These are phyloP conservation scores for Barnettozyma salicaria DNA, from an alignment of 805 yeast species.

Conservation along the genomic window DNA sequence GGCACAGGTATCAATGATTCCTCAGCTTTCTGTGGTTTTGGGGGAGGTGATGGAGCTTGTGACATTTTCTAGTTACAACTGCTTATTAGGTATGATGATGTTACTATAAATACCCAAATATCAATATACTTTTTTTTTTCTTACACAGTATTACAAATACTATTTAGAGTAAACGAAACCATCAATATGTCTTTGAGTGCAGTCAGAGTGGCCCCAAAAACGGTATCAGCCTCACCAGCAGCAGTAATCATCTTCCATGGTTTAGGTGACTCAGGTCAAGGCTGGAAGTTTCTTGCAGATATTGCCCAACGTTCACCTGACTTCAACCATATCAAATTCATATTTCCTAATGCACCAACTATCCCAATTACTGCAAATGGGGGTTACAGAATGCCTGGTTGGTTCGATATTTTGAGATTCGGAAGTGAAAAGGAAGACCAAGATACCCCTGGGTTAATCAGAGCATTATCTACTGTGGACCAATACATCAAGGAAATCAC, in stretches of 20 bases:
- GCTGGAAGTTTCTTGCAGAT: slow-evolving; percentile 82
- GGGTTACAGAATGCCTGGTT: slow-evolving; percentile 66
- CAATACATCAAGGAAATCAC: slow-evolving; percentile 44
- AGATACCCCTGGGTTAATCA: slow-evolving; percentile 50
- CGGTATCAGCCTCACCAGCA: slow-evolving; percentile 41
- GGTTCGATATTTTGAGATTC: slow-evolving; percentile 75
- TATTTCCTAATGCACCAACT: slow-evolving; percentile 88
- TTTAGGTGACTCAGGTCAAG: slow-evolving; percentile 83
- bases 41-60: slow-evolving; percentile 8
- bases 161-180: too few relatives aligned
- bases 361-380: slow-evolving; percentile 63
- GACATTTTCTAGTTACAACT: background rate
- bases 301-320: slow-evolving; percentile 40
- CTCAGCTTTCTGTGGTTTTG: slow-evolving; percentile 1
- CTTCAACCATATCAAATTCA: slow-evolving; percentile 55
- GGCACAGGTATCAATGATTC: slow-evolving; percentile 14
- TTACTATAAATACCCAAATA: too few relatives aligned
- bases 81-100: too few relatives aligned
- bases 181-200: slow-evolving; percentile 24
- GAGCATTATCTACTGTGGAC: slow-evolving; percentile 41
- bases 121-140: too few relatives aligned
- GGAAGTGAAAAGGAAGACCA: slow-evolving; percentile 37
- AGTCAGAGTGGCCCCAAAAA: slow-evolving; percentile 28
- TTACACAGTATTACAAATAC: too few relatives aligned
- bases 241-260: slow-evolving; percentile 83